Evolutionary conservation across 768 basidiomycete species (phyloP).

Genomic region (Hygrocybe punicea): DNA sequence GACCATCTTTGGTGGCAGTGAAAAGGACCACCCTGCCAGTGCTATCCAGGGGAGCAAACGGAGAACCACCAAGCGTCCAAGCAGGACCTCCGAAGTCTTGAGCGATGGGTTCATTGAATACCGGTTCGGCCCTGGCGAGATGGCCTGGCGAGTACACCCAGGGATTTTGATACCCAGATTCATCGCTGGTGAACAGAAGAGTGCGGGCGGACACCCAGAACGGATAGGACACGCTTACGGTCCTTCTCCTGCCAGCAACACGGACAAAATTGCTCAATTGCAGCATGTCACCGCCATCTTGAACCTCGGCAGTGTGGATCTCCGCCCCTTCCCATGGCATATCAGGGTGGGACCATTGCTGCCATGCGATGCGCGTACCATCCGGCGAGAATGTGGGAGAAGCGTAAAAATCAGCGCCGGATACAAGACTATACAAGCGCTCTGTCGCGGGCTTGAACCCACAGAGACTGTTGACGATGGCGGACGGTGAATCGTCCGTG

Average conservation of each 20-base stretch:
- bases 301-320: conserved; percentile 52
- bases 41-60: conserved; percentile 45
- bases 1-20: conserved; percentile 41
- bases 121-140: conserved; percentile 31
- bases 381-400: conserved; percentile 57
- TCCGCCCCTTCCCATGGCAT: conserved; percentile 65
- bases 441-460: conserved; percentile 43
- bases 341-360: conserved; percentile 59
- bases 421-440: conserved; percentile 37
- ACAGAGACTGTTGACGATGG: conserved; percentile 47
- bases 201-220: conserved; percentile 54
- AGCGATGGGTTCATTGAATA: conserved; percentile 42
- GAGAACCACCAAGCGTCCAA: conserved; percentile 52
- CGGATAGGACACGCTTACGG: conserved; percentile 57
- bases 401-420: conserved; percentile 61
- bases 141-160: conserved; percentile 45
- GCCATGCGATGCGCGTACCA: conserved; percentile 57
- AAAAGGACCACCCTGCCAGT: conserved; percentile 35
- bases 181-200: conserved; percentile 63
- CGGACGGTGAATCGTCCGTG: conserved; percentile 42
- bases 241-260: conserved; percentile 51
- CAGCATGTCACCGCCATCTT: conserved; percentile 24
- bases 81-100: conserved; percentile 58
- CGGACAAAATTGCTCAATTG: conserved; percentile 36
- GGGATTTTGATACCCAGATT: conserved; percentile 65